These are phyloP conservation scores for Aspergillus fumigatus DNA, from an alignment of 2,329 filamentous ascomycete species.

Conservation along the genomic window DNA sequence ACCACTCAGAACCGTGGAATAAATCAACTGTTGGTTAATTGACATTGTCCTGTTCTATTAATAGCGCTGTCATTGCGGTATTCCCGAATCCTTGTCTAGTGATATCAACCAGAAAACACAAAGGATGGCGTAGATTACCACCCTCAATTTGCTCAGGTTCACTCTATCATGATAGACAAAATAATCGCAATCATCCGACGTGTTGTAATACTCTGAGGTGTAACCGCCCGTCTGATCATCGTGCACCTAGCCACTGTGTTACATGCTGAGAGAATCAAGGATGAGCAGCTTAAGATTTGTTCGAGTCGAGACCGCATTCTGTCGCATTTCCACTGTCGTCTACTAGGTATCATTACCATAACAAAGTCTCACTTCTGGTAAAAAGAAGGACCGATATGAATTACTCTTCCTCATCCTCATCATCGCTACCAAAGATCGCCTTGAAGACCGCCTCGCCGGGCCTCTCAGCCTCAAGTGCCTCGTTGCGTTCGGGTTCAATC, in stretches of 20 bases:
- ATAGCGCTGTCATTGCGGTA: not conserved
- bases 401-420: constrained; percentile 56
- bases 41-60: not conserved
- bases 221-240: not conserved
- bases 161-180: not conserved
- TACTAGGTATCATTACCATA: not conserved
- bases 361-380: not conserved
- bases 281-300: not conserved
- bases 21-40: not conserved
- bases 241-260: not conserved
- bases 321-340: not conserved
- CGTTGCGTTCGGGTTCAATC: constrained; percentile 71
- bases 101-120: too few relatives aligned
- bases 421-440: constrained; percentile 89
- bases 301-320: not conserved
- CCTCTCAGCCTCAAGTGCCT: constrained; percentile 67
- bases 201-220: constrained; percentile 8
- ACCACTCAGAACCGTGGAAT: not conserved
- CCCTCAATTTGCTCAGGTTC: not conserved
- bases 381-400: not conserved
- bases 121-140: not conserved
- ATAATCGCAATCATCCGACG: not conserved
- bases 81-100: too few relatives aligned
- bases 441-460: constrained; percentile 80
- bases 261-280: not conserved